Conservation (phyloP, 2,329 filamentous ascomycete genomes). For the Claviceps fusiformis region DNA sequence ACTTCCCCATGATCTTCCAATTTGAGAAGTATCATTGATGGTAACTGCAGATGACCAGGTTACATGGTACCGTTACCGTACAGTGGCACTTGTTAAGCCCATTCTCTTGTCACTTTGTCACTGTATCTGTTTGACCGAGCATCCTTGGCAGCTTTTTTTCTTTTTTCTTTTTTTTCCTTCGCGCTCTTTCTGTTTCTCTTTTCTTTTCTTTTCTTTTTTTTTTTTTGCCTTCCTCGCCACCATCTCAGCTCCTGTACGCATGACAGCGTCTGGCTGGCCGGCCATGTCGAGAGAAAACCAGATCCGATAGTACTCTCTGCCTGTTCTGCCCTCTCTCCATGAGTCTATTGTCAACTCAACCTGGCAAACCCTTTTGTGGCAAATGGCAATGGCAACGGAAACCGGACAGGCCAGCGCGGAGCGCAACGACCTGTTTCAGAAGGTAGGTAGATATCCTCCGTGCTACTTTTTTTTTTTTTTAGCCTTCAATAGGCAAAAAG, state of each 20-base stretch:
- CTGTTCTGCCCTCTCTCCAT: no score
- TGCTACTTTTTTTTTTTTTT: background rate
- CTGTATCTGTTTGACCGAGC: background rate
- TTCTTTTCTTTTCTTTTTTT: background rate
- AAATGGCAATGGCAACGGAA: constrained; percentile 7
- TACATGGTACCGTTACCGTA: background rate
- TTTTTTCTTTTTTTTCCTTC: background rate
- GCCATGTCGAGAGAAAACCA: constrained; percentile 3
- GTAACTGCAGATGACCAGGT: no score
- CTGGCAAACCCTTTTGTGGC: background rate
- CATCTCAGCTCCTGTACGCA: background rate
- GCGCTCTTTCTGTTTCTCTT: no score
- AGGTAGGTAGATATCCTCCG: constrained; percentile 16
- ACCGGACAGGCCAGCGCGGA: constrained; percentile 5
- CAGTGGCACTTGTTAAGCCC: background rate
- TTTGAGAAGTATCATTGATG: background rate
- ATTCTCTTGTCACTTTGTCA: background rate
- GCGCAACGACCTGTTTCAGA: constrained; percentile 24
- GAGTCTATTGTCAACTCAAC: background rate
- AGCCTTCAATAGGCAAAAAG: background rate
- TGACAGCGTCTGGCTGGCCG: background rate
- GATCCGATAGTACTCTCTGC: no score
- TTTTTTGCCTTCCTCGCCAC: no score
- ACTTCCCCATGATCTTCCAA: background rate
- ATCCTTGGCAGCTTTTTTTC: no score